Evolutionary conservation across 768 basidiomycete genomes (phyloP).

Genomic region (Collybia sordida): DNA sequence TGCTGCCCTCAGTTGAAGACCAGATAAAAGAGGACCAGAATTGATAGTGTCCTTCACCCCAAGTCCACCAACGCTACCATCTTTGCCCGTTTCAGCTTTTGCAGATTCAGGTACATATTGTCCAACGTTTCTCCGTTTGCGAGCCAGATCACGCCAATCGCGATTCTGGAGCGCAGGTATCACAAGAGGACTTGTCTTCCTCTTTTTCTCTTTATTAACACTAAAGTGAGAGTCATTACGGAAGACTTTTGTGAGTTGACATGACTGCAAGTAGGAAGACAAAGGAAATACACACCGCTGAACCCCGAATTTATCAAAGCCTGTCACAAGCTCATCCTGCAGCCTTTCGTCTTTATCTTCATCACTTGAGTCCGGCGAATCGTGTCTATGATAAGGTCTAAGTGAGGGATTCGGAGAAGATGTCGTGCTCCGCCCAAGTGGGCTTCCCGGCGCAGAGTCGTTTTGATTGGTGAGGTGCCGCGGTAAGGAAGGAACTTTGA

Average conservation of each 20-base stretch:
- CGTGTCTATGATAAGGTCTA: constrained; percentile 20
- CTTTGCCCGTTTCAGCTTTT: constrained; percentile 52
- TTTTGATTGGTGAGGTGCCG: constrained; percentile 43
- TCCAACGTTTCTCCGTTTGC: constrained; percentile 53
- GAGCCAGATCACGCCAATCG: constrained; percentile 85
- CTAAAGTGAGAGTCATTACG: constrained; percentile 29
- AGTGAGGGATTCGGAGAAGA: constrained; percentile 41
- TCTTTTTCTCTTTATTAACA: constrained; percentile 43
- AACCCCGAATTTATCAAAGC: constrained; percentile 70
- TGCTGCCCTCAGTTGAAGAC: constrained; percentile 56
- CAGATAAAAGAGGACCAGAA: constrained; percentile 67
- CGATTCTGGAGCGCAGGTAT: constrained; percentile 86
- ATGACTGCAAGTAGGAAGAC: constrained; percentile 35
- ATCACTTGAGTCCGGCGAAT: constrained; percentile 53
- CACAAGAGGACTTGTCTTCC: constrained; percentile 64
- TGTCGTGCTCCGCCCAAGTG: constrained; percentile 48
- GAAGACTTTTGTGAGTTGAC: constrained; percentile 73
- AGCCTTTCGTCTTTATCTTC: constrained; percentile 55
- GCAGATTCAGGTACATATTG: constrained; percentile 70
- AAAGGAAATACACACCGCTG: constrained; percentile 75
- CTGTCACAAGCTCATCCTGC: constrained; percentile 70
- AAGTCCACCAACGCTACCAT: constrained; percentile 77
- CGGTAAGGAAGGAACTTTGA: constrained; percentile 64
- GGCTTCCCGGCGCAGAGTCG: constrained; percentile 51
- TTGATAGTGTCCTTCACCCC: constrained; percentile 78